These are phyloP conservation scores for Geotrichum ghanense DNA, from an alignment of 805 yeast genomes.

Conservation along the genomic window DNA sequence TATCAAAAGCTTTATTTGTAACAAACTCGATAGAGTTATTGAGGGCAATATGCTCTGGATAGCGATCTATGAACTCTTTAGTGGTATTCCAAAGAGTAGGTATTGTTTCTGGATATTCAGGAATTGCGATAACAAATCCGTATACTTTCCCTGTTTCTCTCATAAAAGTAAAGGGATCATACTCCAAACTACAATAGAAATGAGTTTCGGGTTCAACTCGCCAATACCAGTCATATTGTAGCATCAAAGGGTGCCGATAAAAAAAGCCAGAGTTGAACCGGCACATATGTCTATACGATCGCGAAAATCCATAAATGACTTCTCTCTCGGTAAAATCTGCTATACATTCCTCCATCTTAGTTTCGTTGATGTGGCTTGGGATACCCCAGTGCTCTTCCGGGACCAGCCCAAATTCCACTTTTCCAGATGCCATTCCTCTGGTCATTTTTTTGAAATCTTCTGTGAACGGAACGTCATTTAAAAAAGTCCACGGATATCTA, in stretches of 20 bases:
- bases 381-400: conserved; percentile 78
- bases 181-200: conserved; percentile 60
- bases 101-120: conserved; percentile 77
- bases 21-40: conserved; percentile 49
- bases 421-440: conserved; percentile 60
- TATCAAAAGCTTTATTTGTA: conserved; percentile 38
- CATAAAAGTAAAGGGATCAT: conserved; percentile 78
- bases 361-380: conserved; percentile 52
- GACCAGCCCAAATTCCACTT: conserved; percentile 63
- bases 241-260: conserved; percentile 62
- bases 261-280: conserved; percentile 87
- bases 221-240: conserved; percentile 80
- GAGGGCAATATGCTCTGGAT: conserved; percentile 51
- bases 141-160: conserved; percentile 66
- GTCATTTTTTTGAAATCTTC: conserved; percentile 71
- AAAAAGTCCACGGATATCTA: conserved; percentile 90
- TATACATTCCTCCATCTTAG: conserved; percentile 26
- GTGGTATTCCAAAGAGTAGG: conserved; percentile 72
- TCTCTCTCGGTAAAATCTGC: conserved; percentile 25
- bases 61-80: conserved; percentile 49
- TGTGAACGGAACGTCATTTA: conserved; percentile 76
- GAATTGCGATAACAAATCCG: conserved; percentile 75
- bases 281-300: conserved; percentile 86
- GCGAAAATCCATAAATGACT: conserved; percentile 53
- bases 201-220: conserved; percentile 91